phyloP scores from a whole-genome alignment of 371 early-diverging fungal species.

The Mortierella polycephala region DNA sequence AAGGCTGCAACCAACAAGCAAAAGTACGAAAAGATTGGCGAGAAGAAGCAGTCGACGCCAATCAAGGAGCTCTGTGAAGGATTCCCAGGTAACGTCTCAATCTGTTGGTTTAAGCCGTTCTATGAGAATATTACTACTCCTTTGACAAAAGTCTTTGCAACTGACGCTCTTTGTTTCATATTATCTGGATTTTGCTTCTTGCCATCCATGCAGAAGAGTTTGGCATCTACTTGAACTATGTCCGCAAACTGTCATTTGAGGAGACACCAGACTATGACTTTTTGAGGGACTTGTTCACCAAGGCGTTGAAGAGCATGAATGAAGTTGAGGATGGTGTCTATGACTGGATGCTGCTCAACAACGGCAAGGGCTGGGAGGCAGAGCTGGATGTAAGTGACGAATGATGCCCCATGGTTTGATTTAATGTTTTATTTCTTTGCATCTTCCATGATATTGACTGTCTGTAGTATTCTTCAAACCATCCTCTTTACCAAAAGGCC shows the following conservation, averaged over 20 bases:
- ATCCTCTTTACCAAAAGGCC: slow-evolving; percentile 30
- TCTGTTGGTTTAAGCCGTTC: neutral
- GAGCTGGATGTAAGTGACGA: slow-evolving; percentile 51
- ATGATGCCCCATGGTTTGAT: neutral
- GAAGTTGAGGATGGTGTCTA: slow-evolving; percentile 90
- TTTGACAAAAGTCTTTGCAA: no score
- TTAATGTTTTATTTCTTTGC: neutral
- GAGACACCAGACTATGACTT: slow-evolving; percentile 97
- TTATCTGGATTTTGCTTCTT: neutral
- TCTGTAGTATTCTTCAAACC: slow-evolving; percentile 27
- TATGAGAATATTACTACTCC: neutral
- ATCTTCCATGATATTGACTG: neutral
- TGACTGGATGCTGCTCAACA: slow-evolving; percentile 90
- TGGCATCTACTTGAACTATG: slow-evolving; percentile 91
- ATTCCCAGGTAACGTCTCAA: slow-evolving; percentile 71
- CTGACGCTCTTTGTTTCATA: no score
- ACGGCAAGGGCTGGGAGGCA: slow-evolving; percentile 69
- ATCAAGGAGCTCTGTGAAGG: slow-evolving; percentile 93
- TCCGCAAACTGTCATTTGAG: slow-evolving; percentile 94
- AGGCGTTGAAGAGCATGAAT: slow-evolving; percentile 77
- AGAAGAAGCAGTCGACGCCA: slow-evolving; percentile 94
- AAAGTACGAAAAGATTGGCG: slow-evolving; percentile 98
- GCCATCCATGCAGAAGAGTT: slow-evolving; percentile 77
- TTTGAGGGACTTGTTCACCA: slow-evolving; percentile 87
- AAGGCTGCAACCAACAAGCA: slow-evolving; percentile 99